These are phyloP conservation scores for Aspergillus alliaceus DNA, from an alignment of 2,329 filamentous ascomycete species.

Conservation along the genomic window DNA sequence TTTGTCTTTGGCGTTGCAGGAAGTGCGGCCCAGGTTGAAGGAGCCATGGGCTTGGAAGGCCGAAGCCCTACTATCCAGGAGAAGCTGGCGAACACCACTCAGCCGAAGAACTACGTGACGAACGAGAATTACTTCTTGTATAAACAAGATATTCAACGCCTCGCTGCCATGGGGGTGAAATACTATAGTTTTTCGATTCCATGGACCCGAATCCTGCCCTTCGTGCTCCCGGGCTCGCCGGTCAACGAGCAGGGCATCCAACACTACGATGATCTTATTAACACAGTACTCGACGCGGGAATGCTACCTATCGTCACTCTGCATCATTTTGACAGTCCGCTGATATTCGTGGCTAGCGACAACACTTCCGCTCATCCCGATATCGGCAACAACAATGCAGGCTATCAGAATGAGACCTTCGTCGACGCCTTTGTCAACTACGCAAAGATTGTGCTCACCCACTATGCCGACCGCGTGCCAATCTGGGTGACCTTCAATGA, in stretches of 20 bases:
- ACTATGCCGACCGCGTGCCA: slow-evolving; percentile 41
- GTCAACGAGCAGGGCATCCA: slow-evolving; percentile 48
- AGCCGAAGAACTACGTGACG: slow-evolving; percentile 49
- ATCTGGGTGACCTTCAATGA: slow-evolving; percentile 47
- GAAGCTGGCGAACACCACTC: slow-evolving; percentile 31
- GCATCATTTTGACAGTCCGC: slow-evolving; percentile 30
- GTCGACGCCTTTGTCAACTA: slow-evolving; percentile 42
- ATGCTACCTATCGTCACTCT: slow-evolving; percentile 49
- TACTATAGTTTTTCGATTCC: slow-evolving; percentile 49
- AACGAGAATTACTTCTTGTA: slow-evolving; percentile 53
- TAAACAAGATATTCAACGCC: slow-evolving; percentile 46
- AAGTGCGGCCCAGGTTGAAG: slow-evolving; percentile 48
- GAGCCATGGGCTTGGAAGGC: slow-evolving; percentile 43
- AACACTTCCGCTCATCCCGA: slow-evolving; percentile 18
- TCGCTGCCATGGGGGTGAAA: slow-evolving; percentile 40
- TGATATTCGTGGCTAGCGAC: slow-evolving; percentile 23
- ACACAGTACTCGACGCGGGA: slow-evolving; percentile 43
- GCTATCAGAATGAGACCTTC: slow-evolving; percentile 42
- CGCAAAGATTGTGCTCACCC: slow-evolving; percentile 38
- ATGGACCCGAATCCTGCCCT: slow-evolving; percentile 52
- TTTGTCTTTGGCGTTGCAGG: slow-evolving; percentile 48
- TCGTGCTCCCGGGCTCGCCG: slow-evolving; percentile 43
- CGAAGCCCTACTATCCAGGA: slow-evolving; percentile 42
- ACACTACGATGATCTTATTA: slow-evolving; percentile 52
- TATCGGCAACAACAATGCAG: slow-evolving; percentile 28